Evolutionary conservation across 2,329 filamentous ascomycete species (phyloP).

Genomic region (Colletotrichum viniferum): DNA sequence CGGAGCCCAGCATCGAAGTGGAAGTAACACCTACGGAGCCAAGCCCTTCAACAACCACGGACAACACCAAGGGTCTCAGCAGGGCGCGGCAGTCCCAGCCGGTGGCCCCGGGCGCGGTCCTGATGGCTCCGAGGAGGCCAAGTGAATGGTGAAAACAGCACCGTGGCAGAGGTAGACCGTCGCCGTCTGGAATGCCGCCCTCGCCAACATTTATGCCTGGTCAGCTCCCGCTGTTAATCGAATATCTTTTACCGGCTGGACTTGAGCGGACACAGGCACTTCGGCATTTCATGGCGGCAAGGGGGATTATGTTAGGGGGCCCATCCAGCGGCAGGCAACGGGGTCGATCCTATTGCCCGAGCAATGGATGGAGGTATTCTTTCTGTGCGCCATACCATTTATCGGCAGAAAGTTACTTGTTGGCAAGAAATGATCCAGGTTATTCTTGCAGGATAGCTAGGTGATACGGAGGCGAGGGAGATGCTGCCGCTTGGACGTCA

Average conservation of each 20-base stretch:
- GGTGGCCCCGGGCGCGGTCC: constrained; percentile 33
- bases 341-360: not conserved
- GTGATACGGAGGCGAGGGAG: not conserved
- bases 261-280: not conserved
- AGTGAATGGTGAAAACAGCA: constrained; percentile 34
- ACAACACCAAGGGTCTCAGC: constrained; percentile 43
- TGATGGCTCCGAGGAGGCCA: constrained; percentile 50
- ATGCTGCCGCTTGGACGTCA: not conserved
- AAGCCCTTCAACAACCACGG: constrained; percentile 50
- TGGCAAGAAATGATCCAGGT: not conserved
- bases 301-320: not conserved
- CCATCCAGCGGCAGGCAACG: not conserved
- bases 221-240: not conserved
- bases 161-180: constrained; percentile 4
- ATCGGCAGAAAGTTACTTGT: not conserved
- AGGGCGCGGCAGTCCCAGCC: constrained; percentile 40
- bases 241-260: not conserved
- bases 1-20: constrained; percentile 62
- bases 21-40: constrained; percentile 55
- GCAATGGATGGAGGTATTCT: not conserved
- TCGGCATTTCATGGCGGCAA: not conserved
- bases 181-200: not conserved
- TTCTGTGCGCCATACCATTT: not conserved
- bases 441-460: not conserved
- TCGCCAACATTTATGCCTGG: not conserved